Percentiles rank a stretch among this genome's conserved stretches.
Conservation (phyloP, 306 rosid species). For the Arachis hypogaea region DNA sequence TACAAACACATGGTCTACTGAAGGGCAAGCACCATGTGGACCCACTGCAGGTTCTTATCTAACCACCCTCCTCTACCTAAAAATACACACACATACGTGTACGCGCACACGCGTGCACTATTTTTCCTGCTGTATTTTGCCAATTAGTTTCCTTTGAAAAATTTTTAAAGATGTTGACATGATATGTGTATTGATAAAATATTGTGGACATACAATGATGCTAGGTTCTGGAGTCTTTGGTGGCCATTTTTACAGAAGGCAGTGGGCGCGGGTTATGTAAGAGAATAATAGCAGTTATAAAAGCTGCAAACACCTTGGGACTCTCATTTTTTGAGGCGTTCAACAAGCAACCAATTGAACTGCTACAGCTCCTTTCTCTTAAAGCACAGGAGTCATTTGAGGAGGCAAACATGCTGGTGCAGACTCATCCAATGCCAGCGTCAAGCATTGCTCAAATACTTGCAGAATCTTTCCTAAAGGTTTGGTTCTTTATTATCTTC, state of each 20-base stretch:
- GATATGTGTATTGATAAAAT: constrained; percentile 29
- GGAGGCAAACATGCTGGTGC: constrained; percentile 88
- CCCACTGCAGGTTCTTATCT: constrained; percentile 70
- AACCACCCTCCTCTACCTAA: constrained; percentile 12
- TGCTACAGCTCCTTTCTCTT: constrained; percentile 92
- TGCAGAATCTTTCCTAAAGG: constrained; percentile 97
- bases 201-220: constrained; percentile 39
- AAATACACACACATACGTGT: too few relatives aligned
- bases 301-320: constrained; percentile 86
- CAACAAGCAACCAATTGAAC: constrained; percentile 85
- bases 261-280: constrained; percentile 85
- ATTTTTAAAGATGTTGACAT: constrained; percentile 15
- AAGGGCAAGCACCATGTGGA: constrained; percentile 56
- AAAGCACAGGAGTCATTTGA: constrained; percentile 98
- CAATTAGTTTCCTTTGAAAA: not conserved
- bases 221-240: constrained; percentile 85
- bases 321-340: constrained; percentile 86
- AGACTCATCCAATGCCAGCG: constrained; percentile 87
- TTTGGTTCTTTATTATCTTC: constrained; percentile 36
- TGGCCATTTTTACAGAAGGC: constrained; percentile 74
- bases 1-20: constrained; percentile 53
- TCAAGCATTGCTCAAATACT: constrained; percentile 95
- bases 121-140: not conserved
- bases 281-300: constrained; percentile 83
- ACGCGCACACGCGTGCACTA: too few relatives aligned